These are phyloP conservation scores for Lactarius indigo DNA, from an alignment of 768 basidiomycete genomes.

Conservation along the genomic window DNA sequence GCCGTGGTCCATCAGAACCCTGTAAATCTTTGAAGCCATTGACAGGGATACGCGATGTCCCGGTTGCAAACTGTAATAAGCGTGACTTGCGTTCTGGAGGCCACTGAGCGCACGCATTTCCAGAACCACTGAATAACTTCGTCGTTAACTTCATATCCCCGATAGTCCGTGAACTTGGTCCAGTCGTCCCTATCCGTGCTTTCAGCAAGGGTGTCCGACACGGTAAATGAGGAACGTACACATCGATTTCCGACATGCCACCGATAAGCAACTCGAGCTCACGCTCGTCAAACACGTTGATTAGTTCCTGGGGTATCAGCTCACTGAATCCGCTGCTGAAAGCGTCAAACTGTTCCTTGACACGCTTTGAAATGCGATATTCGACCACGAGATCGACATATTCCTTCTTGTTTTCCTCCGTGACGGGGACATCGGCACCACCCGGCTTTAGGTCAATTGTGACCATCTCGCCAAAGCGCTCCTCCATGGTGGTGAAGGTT, in stretches of 20 bases:
- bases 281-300: conserved; percentile 98
- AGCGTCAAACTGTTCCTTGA: conserved; percentile 98
- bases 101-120: conserved; percentile 97
- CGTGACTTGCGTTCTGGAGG: conserved; percentile 98
- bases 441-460: conserved; percentile 93
- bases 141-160: conserved; percentile 92
- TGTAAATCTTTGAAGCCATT: conserved; percentile 99
- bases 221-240: conserved; percentile 51
- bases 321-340: conserved; percentile 99
- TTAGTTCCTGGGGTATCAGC: conserved; percentile 93
- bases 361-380: conserved; percentile 95
- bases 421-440: conserved; percentile 82
- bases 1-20: conserved; percentile 93
- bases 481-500: conserved; percentile 95
- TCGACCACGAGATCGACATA: conserved; percentile 94
- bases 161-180: conserved; percentile 99
- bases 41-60: conserved; percentile 95
- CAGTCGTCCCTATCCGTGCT: conserved; percentile 73
- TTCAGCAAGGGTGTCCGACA: not conserved
- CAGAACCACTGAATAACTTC: conserved; percentile 99
- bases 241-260: conserved; percentile 99
- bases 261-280: conserved; percentile 97
- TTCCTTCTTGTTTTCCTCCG: conserved; percentile 98
- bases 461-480: conserved; percentile 97
- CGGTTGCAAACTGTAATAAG: conserved; percentile 93